Evolutionary conservation across 441 rosid genomes (phyloP).

Genomic region (Breynia disticha): DNA sequence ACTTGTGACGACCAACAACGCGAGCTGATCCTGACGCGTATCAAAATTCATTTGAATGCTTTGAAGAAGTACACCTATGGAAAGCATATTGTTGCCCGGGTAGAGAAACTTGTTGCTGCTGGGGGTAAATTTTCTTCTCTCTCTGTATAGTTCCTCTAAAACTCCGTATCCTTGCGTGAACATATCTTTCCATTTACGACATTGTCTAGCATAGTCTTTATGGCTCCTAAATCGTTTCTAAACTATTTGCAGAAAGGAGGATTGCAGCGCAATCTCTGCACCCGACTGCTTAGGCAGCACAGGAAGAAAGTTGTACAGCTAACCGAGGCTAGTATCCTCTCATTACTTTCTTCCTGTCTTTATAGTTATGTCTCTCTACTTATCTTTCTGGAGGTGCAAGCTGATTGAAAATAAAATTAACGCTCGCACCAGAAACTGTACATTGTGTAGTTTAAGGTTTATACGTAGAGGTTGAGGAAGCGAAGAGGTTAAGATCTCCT

Average conservation of each 20-base stretch:
- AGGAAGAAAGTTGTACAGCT: conserved; percentile 67
- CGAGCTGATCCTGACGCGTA: conserved; percentile 80
- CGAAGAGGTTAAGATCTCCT: conserved; percentile 30
- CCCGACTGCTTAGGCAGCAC: conserved; percentile 37
- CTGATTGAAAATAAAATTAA: conserved; percentile 35
- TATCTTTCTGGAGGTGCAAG: conserved; percentile 42
- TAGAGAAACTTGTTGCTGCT: conserved; percentile 95
- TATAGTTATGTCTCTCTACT: conserved; percentile 29
- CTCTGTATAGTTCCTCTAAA: neutral
- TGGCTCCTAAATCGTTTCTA: neutral
- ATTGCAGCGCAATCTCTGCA: conserved; percentile 54
- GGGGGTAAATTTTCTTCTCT: conserved; percentile 49
- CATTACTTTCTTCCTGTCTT: conserved; percentile 19
- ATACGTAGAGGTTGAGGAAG: conserved; percentile 41
- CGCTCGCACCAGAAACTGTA: conserved; percentile 63
- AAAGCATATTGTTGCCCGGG: conserved; percentile 95
- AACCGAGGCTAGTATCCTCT: conserved; percentile 49
- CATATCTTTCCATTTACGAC: neutral
- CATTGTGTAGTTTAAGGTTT: conserved; percentile 63
- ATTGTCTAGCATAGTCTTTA: neutral
- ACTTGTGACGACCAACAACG: conserved; percentile 91
- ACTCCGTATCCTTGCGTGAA: neutral
- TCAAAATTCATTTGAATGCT: conserved; percentile 87
- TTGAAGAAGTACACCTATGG: conserved; percentile 96
- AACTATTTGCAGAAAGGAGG: conserved; percentile 68